Evolutionary conservation across 768 basidiomycete species (phyloP), one percentile per base, ranked within the genome.

Genomic region (Amanita brunnescens): DNA sequence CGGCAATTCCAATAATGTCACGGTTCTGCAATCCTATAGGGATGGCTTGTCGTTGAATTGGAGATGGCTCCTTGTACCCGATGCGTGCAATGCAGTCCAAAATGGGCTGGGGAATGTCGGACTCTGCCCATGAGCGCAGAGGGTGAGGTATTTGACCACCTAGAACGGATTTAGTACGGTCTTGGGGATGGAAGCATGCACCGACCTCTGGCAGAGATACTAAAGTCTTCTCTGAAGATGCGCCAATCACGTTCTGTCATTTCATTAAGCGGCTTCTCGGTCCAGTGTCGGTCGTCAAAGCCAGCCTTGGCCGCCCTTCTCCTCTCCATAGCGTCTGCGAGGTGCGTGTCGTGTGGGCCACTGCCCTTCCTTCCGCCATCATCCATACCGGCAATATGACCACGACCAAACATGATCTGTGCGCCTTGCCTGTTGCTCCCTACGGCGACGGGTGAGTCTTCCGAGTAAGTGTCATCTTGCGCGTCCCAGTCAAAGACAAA

Each of bases 401-500:
- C 89, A 13, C 89, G 74, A 14, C 89, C 91, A 70, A 89, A 91
- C 87, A 91, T 91, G 35, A 91, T 80, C 59, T 88, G 87, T 2
- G 88, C 87, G 14, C 86, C 87, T 63, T 90, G 88, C 23, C 87
- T 75, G 49, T 82, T 81, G 47, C 76, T 76, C 2, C 85, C 87
- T 4, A 79, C 76, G 5, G 82, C 82, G 12, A 79, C 73, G n/a
- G 85, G 83, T 13, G 86, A 80, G 61, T 89, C 88, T 26, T 78
- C 81, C 6, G 80, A 72, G 61, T 88, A 85, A 12, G 96, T 99
- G 65, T 99, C 96, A 60, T 99, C 96, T 64, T 87, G 87, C 44
- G 84, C 83, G 62, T 95, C 93, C 96, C 96, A 99, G 65, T 98
- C 96, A 62, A 99, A 99, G n/a, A 95, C 90, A 63, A 98, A 92